Conservation (phyloP, 2,329 filamentous ascomycete species). For the Phialocephala subalpina region DNA sequence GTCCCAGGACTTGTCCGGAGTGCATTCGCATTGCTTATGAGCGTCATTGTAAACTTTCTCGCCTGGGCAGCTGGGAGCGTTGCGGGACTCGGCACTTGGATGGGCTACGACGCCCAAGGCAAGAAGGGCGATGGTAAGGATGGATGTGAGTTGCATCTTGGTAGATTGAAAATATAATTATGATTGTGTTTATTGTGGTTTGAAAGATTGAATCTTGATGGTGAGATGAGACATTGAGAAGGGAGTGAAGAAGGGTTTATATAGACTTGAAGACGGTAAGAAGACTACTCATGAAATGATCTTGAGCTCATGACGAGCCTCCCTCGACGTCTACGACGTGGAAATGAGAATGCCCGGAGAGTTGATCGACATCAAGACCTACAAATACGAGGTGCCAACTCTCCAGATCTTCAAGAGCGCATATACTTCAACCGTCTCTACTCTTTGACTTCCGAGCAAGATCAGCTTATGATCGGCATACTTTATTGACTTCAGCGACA, state of each 20-base stretch:
- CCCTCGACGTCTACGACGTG: background rate
- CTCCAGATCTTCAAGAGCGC: background rate
- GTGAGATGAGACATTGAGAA: background rate
- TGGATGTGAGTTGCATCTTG: conserved; percentile 10
- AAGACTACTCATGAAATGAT: background rate
- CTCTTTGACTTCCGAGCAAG: background rate
- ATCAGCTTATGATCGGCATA: background rate
- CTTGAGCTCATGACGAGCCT: background rate
- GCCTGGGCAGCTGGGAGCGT: conserved; percentile 8
- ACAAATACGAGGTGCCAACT: background rate
- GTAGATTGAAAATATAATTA: background rate
- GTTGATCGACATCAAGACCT: background rate
- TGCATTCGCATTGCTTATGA: background rate
- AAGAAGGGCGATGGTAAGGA: conserved; percentile 4
- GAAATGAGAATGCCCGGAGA: background rate
- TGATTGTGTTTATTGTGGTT: background rate
- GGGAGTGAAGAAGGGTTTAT: background rate
- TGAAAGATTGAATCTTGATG: background rate
- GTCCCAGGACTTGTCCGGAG: background rate
- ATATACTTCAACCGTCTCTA: background rate
- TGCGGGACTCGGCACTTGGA: background rate
- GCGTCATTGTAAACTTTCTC: background rate
- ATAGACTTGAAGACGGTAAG: no score
- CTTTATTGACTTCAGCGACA: background rate
- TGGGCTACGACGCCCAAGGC: background rate